Percentiles rank a stretch among this genome's conserved stretches.
Conservation (phyloP, 2,329 filamentous ascomycete genomes). For the Venturia effusa region DNA sequence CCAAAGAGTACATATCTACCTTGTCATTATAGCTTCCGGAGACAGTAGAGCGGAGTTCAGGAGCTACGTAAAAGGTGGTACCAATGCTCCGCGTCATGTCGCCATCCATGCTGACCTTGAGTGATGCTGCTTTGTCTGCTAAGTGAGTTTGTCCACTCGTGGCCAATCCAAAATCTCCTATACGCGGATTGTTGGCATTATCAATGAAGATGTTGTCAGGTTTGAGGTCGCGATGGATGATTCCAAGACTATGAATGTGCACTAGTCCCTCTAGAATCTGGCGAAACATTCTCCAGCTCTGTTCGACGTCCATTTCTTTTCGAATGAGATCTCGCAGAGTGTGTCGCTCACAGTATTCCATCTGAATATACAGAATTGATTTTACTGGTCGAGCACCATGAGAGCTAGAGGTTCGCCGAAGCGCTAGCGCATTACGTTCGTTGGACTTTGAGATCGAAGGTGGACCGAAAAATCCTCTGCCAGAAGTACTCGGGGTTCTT, state of each 20-base stretch:
- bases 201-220: conserved; percentile 98
- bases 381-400: conserved; percentile 42
- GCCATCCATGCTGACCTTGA: conserved; percentile 24
- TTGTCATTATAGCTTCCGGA: conserved; percentile 79
- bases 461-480: conserved; percentile 24
- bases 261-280: conserved; percentile 83
- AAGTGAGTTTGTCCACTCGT: conserved; percentile 71
- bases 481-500: conserved; percentile 18
- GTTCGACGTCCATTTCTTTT: conserved; percentile 63
- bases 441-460: conserved; percentile 16
- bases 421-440: conserved; percentile 22
- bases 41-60: conserved; percentile 70
- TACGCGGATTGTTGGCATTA: conserved; percentile 77
- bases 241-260: conserved; percentile 81
- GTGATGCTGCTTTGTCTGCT: conserved; percentile 38
- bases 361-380: conserved; percentile 88
- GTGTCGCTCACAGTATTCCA: conserved; percentile 95
- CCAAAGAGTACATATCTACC: conserved; percentile 97
- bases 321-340: conserved; percentile 83
- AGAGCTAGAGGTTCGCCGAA: conserved; percentile 33
- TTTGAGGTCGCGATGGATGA: conserved; percentile 93
- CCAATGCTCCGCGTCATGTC: conserved; percentile 62
- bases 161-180: conserved; percentile 91
- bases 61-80: conserved; percentile 86
- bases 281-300: conserved; percentile 82